Conservation (phyloP, 1,139 yeast species). For the Kodamaea derodonti region DNA sequence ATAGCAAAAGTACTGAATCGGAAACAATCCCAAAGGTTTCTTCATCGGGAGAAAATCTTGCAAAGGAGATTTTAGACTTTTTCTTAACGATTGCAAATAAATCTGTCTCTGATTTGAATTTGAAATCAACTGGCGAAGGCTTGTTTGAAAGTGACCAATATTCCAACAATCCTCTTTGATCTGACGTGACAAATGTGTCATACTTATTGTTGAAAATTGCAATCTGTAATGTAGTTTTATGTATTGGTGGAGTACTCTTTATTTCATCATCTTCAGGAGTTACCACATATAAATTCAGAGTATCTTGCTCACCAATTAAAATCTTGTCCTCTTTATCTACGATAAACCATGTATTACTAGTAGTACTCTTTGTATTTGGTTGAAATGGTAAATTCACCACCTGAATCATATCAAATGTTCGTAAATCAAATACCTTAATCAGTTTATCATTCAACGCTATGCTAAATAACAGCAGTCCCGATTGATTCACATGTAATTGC, state of each 20-base stretch:
- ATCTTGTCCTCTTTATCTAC: constrained; percentile 10
- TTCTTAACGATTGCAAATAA: constrained; percentile 35
- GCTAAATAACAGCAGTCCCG: constrained; percentile 22
- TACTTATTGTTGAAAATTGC: constrained; percentile 25
- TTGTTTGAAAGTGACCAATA: constrained; percentile 30
- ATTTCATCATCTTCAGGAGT: constrained; percentile 19
- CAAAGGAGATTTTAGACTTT: constrained; percentile 20
- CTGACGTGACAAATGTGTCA: constrained; percentile 35
- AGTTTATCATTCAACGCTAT: constrained; percentile 6
- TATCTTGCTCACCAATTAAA: constrained; percentile 20
- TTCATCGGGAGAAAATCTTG: constrained; percentile 22
- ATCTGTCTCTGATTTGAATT: constrained; percentile 40
- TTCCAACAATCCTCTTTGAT: constrained; percentile 40
- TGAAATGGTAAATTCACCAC: constrained; percentile 21
- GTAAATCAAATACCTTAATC: constrained; percentile 37
- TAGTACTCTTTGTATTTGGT: constrained; percentile 15
- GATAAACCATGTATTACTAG: constrained; percentile 17
- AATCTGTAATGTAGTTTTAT: constrained; percentile 24
- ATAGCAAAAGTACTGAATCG: constrained; percentile 31
- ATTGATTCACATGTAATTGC: constrained; percentile 11
- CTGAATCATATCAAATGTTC: constrained; percentile 38
- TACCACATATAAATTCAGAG: constrained; percentile 16
- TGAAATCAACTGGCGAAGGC: constrained; percentile 19
- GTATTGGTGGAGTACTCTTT: constrained; percentile 18
- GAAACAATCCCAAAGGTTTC: constrained; percentile 16